phyloP scores from a whole-genome alignment of 176 grass and related monocot genomes.

The Oryza glumipatula region DNA sequence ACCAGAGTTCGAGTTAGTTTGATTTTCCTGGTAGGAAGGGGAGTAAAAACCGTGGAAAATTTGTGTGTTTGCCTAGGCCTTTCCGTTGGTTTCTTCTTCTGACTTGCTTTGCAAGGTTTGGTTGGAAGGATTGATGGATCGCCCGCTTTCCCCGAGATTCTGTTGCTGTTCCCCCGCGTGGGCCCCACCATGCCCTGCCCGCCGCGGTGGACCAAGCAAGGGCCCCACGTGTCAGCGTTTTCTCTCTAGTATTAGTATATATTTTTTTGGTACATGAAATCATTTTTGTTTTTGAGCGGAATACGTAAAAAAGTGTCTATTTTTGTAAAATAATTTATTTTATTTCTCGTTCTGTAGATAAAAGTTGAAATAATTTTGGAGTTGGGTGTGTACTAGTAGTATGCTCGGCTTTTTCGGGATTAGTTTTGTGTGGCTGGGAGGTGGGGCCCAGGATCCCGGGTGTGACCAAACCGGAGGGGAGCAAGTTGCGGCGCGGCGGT shows the following conservation, averaged over 20 bases:
- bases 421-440: neutral
- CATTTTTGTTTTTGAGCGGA: no score
- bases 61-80: neutral
- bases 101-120: slow-evolving; percentile 35
- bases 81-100: neutral
- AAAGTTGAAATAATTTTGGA: neutral
- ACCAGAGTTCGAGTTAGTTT: no score
- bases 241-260: no score
- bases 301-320: no score
- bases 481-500: no score
- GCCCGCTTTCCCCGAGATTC: neutral
- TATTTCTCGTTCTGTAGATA: no score
- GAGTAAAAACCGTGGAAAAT: neutral
- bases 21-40: no score
- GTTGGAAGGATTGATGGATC: neutral
- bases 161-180: slow-evolving; percentile 1
- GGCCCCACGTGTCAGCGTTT: neutral
- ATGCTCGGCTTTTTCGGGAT: neutral
- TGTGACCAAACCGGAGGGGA: no score
- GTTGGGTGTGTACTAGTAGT: neutral
- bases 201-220: neutral
- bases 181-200: neutral
- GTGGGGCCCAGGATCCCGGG: neutral
- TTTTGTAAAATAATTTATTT: no score
- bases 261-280: no score